These are phyloP conservation scores for Pythium guiyangense DNA, from an alignment of 352 stramenopile genomes.

Conservation along the genomic window DNA sequence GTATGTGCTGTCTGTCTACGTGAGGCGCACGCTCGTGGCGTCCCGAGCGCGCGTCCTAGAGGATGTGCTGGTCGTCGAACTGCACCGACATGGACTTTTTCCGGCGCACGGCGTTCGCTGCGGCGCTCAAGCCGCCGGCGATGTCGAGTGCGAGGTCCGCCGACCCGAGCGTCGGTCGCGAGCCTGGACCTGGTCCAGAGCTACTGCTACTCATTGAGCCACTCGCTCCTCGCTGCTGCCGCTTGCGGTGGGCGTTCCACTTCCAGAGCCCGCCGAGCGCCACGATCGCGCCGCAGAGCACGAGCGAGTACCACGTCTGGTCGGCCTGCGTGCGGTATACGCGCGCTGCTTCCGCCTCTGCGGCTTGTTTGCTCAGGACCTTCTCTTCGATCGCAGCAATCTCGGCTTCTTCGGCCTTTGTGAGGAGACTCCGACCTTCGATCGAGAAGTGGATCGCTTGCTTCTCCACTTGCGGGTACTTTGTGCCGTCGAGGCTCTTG, in stretches of 20 bases:
- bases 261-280: conserved; percentile 9
- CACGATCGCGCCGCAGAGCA: conserved; percentile 8
- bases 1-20: not conserved
- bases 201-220: not conserved
- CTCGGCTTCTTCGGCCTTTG: conserved; percentile 48
- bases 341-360: conserved; percentile 19
- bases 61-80: conserved; percentile 15
- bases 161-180: conserved; percentile 1
- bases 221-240: conserved; percentile 7
- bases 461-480: conserved; percentile 51
- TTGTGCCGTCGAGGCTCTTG: conserved; percentile 53
- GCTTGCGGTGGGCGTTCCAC: conserved; percentile 14
- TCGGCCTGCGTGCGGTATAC: not conserved
- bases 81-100: conserved; percentile 15
- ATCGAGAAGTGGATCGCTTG: conserved; percentile 80
- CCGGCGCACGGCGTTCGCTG: conserved; percentile 5
- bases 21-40: not conserved
- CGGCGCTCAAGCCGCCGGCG: not conserved
- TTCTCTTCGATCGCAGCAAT: conserved; percentile 46
- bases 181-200: not conserved
- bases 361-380: conserved; percentile 26
- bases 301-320: conserved; percentile 14
- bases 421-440: conserved; percentile 56
- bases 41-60: not conserved
- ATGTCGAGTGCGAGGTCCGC: conserved; percentile 4